phyloP scores from a whole-genome alignment of 306 rosid genomes.

The Quercus wislizeni region DNA sequence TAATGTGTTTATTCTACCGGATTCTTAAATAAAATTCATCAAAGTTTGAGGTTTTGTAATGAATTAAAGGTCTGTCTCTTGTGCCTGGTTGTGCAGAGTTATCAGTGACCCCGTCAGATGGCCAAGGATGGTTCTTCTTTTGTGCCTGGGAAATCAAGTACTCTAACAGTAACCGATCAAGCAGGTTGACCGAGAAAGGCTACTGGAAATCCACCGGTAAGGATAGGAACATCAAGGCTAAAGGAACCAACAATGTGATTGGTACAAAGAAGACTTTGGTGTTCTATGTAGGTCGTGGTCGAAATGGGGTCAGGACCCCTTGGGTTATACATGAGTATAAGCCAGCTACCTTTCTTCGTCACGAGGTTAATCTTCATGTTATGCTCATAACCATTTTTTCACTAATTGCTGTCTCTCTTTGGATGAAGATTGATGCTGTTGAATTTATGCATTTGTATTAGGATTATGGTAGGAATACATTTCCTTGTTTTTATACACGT shows the following conservation, averaged over 20 bases:
- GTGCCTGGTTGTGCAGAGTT: slow-evolving; percentile 8
- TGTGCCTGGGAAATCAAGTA: slow-evolving; percentile 34
- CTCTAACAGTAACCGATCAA: slow-evolving; percentile 18
- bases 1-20: neutral
- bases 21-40: neutral
- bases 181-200: slow-evolving; percentile 50
- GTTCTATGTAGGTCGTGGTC: slow-evolving; percentile 37
- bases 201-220: slow-evolving; percentile 70
- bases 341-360: neutral
- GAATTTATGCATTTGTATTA: neutral
- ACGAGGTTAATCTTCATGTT: slow-evolving; percentile 33
- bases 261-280: slow-evolving; percentile 68
- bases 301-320: slow-evolving; percentile 18
- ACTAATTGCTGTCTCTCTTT: neutral
- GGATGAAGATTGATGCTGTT: neutral
- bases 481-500: neutral
- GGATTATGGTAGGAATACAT: too few relatives aligned
- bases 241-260: slow-evolving; percentile 25
- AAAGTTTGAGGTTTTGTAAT: neutral
- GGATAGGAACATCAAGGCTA: slow-evolving; percentile 29
- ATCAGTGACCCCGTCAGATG: slow-evolving; percentile 36
- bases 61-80: neutral
- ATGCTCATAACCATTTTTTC: neutral
- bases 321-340: slow-evolving; percentile 81
- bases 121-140: slow-evolving; percentile 64